Evolutionary conservation across 306 rosid species (phyloP), one percentile per base, ranked within the genome.

Genomic region (Morella rubra): DNA sequence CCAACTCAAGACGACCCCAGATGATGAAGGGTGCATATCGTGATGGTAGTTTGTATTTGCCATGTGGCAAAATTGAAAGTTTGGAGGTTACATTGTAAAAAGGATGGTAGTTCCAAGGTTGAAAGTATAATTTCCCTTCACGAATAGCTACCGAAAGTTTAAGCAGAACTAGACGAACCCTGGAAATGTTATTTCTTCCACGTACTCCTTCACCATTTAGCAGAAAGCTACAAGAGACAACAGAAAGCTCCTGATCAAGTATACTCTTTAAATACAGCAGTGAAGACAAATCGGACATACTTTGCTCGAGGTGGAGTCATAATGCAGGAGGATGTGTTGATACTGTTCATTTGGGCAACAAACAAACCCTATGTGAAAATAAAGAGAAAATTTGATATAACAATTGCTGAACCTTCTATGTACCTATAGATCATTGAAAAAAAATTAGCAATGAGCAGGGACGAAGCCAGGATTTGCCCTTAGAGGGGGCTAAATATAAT

Each of bases 251-350:
- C 69, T 62, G 44, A 62, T 62, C 9, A 62, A 14, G 44, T 62
- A 32, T 45, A 62, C 27, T 37, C 46, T 10, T 58, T 9, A 45
- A 62, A 14, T 62, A 62, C 37, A 62, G 15, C 14, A 20, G 69
- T 15, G 12, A 62, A 62, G 8, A 62, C 37, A 62, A 62, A 62
- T 19, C 69, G 37, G 7, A 37, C 69, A 62, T 62, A 62, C 69
- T 62, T 62, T 62, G 69, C 69, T 37, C 6, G 69, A 62, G 69
- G 69, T 62, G 69, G 69, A 37, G 69, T 62, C 69, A 37, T 16
- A 37, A 62, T 62, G 46, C 69, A 62, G 37, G 46, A 62, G 8
- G 69, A 62, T 40, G 69, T 62, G 20, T 62, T 45, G 20, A 62
- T 62, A 16, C 37, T 62, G 15, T 62, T 45, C 69, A 15, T 62